Base-by-base conservation (phyloP, 306 rosid genomes). In the Cicer cuneatum region DNA sequence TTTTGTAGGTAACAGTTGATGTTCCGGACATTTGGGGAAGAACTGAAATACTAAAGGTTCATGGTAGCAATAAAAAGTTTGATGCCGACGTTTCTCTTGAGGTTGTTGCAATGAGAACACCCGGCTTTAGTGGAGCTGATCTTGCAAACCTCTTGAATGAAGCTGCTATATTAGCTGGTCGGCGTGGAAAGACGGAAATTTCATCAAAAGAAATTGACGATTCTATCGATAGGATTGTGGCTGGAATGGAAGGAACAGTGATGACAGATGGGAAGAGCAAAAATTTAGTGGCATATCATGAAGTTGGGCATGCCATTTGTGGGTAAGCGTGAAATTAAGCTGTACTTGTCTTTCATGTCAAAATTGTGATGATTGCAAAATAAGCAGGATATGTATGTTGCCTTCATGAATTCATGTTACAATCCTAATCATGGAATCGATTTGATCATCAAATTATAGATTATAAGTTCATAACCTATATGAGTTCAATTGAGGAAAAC, bases 241-340 rank as follows among this genome's bases (percentile, higher is more conserved):
- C 99, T 70, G 99, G 99, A 87, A 94, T 94, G 98, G 98, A 94
- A 90, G 98, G 98, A 68, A 94, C 96, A 33, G 96, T 92, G 82
- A 94, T 94, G 99, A 90, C 96, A 41, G 96, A 94, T 35, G 99
- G 99, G 82, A 94, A 94, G 88, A 94, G 99, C 85, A 94, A 94
- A 82, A 92, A 92, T 83, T 83, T 94, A 78, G 97, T 90, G 75
- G 96, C 97, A 46, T 94, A 94, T 84, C 99, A 94, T 64, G 99
- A 94, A 90, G 97, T 91, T 62, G 99, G 99, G 62, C 99, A 94
- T 33, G 99, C 97, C 78, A 82, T 94, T 77, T 94, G 99, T 70
- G 99, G 99, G 99, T 92, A 77, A 71, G 97, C 67, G 29, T 53
- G 66, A 56, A 39, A 72, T 29, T 69, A 65, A 42, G 51, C 43